Evolutionary conservation across 2,329 filamentous ascomycete species (phyloP).

Genomic region (Macroventuria anomochaeta): DNA sequence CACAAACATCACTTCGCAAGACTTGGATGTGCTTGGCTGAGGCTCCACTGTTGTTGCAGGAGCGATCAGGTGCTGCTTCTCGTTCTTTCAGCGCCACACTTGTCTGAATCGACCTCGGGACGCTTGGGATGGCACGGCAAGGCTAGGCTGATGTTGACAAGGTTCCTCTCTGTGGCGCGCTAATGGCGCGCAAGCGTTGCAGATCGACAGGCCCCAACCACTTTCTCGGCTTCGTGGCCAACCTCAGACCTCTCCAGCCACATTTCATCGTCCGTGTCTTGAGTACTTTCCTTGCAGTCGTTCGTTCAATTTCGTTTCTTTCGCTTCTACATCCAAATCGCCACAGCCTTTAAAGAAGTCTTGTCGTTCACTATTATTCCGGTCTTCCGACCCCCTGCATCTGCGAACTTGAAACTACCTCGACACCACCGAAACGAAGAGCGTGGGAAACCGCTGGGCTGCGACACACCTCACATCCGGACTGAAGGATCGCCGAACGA

Average conservation of each 20-base stretch:
- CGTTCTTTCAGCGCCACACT: conserved; percentile 1
- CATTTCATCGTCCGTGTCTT: not conserved
- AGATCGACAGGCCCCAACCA: conserved; percentile 16
- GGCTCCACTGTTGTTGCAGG: not conserved
- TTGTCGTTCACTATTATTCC: too few species aligned
- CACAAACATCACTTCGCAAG: not conserved
- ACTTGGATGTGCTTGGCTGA: not conserved
- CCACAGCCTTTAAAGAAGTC: too few species aligned
- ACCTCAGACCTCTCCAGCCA: conserved; percentile 6
- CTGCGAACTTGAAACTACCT: conserved; percentile 15
- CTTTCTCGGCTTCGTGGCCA: not conserved
- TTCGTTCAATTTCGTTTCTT: not conserved
- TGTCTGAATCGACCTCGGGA: not conserved
- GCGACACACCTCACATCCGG: conserved; percentile 29
- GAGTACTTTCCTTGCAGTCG: not conserved
- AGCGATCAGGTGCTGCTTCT: not conserved
- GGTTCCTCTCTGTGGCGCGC: conserved; percentile 15
- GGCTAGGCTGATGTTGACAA: conserved; percentile 3
- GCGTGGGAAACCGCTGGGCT: conserved; percentile 21
- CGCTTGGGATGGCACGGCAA: not conserved
- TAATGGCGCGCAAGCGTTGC: conserved; percentile 12
- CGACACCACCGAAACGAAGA: conserved; percentile 26
- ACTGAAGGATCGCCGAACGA: conserved; percentile 18
- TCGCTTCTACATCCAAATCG: not conserved
- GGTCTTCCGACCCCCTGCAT: too few species aligned